A percentile compares a stretch with the other conserved stretches of the same genome.
These are phyloP conservation scores for Nigrospora osmanthi DNA, from an alignment of 2,329 filamentous ascomycete genomes.

Conservation along the genomic window DNA sequence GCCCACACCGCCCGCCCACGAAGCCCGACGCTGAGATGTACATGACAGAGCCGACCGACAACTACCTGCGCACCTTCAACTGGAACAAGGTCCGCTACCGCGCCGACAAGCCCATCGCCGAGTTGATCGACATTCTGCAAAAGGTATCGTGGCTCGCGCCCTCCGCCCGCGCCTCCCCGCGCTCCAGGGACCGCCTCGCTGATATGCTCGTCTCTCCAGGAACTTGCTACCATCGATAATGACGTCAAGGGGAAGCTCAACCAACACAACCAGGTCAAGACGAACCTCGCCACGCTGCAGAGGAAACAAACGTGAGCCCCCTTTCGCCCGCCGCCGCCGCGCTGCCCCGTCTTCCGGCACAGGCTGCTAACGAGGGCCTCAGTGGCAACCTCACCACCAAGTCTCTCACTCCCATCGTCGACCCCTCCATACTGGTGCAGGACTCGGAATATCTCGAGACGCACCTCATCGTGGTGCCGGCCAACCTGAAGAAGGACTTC, in stretches of 20 bases:
- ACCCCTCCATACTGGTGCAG: constrained; percentile 71
- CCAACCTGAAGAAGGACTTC: constrained; percentile 76
- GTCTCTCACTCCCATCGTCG: constrained; percentile 82
- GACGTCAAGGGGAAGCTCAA: constrained; percentile 92
- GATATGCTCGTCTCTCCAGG: constrained; percentile 38
- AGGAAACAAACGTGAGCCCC: constrained; percentile 64
- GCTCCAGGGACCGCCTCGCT: constrained; percentile 3
- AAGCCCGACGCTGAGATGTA: not conserved
- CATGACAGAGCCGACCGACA: constrained; percentile 77
- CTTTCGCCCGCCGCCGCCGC: not conserved
- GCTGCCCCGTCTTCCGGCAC: not conserved
- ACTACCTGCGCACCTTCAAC: constrained; percentile 79
- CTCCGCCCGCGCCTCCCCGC: not conserved
- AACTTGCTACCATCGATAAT: constrained; percentile 86
- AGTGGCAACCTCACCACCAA: constrained; percentile 92
- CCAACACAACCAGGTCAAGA: constrained; percentile 89
- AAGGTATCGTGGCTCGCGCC: constrained; percentile 48
- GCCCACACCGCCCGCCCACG: constrained; percentile 3
- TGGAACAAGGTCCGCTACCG: constrained; percentile 99
- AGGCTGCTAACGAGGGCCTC: constrained; percentile 5
- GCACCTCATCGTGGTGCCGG: constrained; percentile 84
- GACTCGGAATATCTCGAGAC: constrained; percentile 97
- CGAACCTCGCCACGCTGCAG: constrained; percentile 71
- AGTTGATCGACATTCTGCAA: constrained; percentile 80
- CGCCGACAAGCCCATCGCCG: constrained; percentile 79